Evolutionary conservation across 768 basidiomycete genomes (phyloP).

Genomic region (Phylloporus sp.): DNA sequence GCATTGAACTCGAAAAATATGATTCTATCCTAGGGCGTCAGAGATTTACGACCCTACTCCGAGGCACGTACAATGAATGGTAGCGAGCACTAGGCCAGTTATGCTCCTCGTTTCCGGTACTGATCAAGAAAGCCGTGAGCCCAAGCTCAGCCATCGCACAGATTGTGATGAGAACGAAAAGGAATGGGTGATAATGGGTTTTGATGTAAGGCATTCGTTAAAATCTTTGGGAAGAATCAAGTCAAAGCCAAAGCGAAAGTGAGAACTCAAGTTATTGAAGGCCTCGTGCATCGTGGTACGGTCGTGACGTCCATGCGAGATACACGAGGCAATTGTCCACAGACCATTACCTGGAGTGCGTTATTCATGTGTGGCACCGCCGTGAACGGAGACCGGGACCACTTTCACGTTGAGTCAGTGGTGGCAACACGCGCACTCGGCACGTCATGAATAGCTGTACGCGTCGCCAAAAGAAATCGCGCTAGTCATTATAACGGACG

Average conservation of each 20-base stretch:
- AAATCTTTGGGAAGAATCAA: constrained; percentile 6
- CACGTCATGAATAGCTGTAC: constrained; percentile 10
- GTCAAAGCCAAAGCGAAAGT: constrained; percentile 11
- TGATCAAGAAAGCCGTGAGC: constrained; percentile 69
- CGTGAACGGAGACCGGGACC: constrained; percentile 1
- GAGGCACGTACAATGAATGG: constrained; percentile 52
- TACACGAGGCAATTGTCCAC: constrained; percentile 26
- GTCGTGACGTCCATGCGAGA: constrained; percentile 29
- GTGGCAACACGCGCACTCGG: constrained; percentile 12
- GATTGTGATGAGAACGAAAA: constrained; percentile 61
- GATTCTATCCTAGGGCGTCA: constrained; percentile 34
- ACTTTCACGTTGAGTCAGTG: constrained; percentile 11
- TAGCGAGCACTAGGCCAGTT: constrained; percentile 61
- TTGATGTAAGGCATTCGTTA: constrained; percentile 39
- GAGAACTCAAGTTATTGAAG: constrained; percentile 15
- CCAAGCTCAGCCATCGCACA: constrained; percentile 69
- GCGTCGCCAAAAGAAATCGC: constrained; percentile 10
- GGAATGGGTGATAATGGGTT: constrained; percentile 55
- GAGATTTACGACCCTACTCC: not conserved
- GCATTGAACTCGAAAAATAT: constrained; percentile 60
- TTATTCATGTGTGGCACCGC: not conserved
- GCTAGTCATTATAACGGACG: constrained; percentile 8
- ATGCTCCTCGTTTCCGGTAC: constrained; percentile 55
- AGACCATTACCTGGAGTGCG: constrained; percentile 1
- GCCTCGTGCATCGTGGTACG: constrained; percentile 18